phyloP scores from a whole-genome alignment of 2,329 filamentous ascomycete genomes.

The Kalmusia sp. region DNA sequence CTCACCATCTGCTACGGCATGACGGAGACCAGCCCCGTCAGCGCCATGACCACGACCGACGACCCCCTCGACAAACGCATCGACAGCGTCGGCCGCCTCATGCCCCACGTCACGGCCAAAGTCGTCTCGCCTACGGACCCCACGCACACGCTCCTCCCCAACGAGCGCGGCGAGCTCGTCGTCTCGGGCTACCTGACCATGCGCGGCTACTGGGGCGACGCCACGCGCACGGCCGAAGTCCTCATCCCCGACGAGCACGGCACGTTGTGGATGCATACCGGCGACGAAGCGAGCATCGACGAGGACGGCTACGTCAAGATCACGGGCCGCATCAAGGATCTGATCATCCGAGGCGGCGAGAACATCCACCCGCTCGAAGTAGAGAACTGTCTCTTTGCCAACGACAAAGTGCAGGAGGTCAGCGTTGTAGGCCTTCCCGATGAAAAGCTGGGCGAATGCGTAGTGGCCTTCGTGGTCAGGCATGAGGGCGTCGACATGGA shows the following conservation, averaged over 20 bases:
- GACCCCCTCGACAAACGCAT: conserved; percentile 79
- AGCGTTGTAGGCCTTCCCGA: conserved; percentile 87
- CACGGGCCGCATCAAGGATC: conserved; percentile 90
- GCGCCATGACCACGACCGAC: conserved; percentile 78
- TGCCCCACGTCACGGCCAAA: conserved; percentile 83
- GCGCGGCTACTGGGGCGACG: conserved; percentile 88
- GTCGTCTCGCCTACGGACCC: conserved; percentile 75
- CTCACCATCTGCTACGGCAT: conserved; percentile 96
- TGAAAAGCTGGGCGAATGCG: conserved; percentile 82
- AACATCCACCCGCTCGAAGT: conserved; percentile 96
- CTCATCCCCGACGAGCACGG: conserved; percentile 63
- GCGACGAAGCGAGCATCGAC: conserved; percentile 90
- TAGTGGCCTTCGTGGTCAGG: conserved; percentile 80
- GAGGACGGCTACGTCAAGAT: conserved; percentile 83
- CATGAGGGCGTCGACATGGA: conserved; percentile 37
- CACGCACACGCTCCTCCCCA: conserved; percentile 65
- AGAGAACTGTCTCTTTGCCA: conserved; percentile 83
- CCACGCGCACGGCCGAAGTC: conserved; percentile 71
- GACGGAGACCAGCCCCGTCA: conserved; percentile 84
- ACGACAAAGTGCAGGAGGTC: conserved; percentile 74
- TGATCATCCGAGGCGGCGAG: conserved; percentile 94
- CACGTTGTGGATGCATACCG: conserved; percentile 85
- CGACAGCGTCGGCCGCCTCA: conserved; percentile 76
- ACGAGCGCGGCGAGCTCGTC: conserved; percentile 79
- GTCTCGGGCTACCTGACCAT: conserved; percentile 87